A percentile compares a stretch with the other conserved stretches of the same genome.
Conservation (phyloP, 2,329 filamentous ascomycete genomes). For the Coniella lustricola region DNA sequence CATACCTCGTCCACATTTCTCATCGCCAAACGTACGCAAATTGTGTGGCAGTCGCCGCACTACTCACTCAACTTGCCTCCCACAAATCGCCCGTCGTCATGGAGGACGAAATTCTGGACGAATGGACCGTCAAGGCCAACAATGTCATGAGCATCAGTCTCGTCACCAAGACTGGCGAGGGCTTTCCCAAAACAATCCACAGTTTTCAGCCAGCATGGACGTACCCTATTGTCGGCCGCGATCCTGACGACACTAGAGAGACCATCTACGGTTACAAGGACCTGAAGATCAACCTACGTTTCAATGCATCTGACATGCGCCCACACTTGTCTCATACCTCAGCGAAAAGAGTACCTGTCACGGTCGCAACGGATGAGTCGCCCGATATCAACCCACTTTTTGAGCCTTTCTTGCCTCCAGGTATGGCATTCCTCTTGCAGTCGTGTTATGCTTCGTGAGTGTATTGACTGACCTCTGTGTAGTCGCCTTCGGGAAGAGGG, state of each 20-base stretch:
- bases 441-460: not conserved
- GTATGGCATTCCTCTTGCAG: slow-evolving; percentile 33
- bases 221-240: slow-evolving; percentile 88
- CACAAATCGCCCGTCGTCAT: not conserved
- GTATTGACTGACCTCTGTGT: slow-evolving; percentile 15
- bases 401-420: slow-evolving; percentile 58
- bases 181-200: slow-evolving; percentile 46
- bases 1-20: not conserved
- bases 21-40: not conserved
- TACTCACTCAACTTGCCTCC: not conserved
- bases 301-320: slow-evolving; percentile 63
- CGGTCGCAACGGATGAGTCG: slow-evolving; percentile 57
- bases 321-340: slow-evolving; percentile 68
- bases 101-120: slow-evolving; percentile 11
- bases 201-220: slow-evolving; percentile 82
- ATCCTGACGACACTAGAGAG: too few species aligned
- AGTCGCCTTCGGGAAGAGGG: slow-evolving; percentile 61
- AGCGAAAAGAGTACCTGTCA: slow-evolving; percentile 54
- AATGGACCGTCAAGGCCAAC: slow-evolving; percentile 48
- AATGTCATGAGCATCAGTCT: slow-evolving; percentile 58
- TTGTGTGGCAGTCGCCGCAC: not conserved
- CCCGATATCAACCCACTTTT: slow-evolving; percentile 62
- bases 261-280: slow-evolving; percentile 84
- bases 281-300: slow-evolving; percentile 67
- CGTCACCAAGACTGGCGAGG: slow-evolving; percentile 40